These are phyloP conservation scores for Colletotrichum cordylinicola DNA, from an alignment of 2,329 filamentous ascomycete species.

Conservation along the genomic window DNA sequence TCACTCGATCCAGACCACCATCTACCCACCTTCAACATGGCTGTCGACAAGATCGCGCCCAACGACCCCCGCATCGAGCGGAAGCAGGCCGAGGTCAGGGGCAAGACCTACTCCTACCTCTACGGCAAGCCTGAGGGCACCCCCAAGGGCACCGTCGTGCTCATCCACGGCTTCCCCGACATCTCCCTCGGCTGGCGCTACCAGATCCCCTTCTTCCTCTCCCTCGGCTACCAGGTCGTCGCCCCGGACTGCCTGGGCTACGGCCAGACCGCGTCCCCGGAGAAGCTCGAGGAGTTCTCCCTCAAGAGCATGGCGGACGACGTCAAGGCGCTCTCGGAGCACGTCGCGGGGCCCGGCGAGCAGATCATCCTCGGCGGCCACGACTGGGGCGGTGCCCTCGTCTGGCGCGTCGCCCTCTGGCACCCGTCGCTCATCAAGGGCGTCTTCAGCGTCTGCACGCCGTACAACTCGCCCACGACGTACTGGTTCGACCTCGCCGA, in stretches of 20 bases:
- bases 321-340: slow-evolving; percentile 72
- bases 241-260: slow-evolving; percentile 90
- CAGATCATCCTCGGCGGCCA: slow-evolving; percentile 85
- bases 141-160: slow-evolving; percentile 54
- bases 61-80: slow-evolving; percentile 72
- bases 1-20: neutral
- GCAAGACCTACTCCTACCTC: slow-evolving; percentile 73
- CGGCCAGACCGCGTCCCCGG: slow-evolving; percentile 74
- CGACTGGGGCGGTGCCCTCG: slow-evolving; percentile 86
- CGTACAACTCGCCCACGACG: slow-evolving; percentile 64
- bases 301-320: slow-evolving; percentile 77
- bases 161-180: slow-evolving; percentile 82
- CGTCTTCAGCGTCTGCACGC: slow-evolving; percentile 83
- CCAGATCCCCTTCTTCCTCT: slow-evolving; percentile 79
- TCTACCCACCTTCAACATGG: slow-evolving; percentile 41
- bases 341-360: slow-evolving; percentile 47
- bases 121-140: slow-evolving; percentile 54
- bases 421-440: slow-evolving; percentile 75
- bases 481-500: slow-evolving; percentile 62
- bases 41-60: slow-evolving; percentile 67
- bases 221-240: slow-evolving; percentile 78
- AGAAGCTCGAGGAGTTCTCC: slow-evolving; percentile 56
- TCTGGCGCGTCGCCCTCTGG: slow-evolving; percentile 77
- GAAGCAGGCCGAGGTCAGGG: slow-evolving; percentile 68
- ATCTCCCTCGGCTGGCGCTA: slow-evolving; percentile 86